A percentile compares a stretch with the other conserved stretches of the same genome.
Evolutionary conservation across 2,329 filamentous ascomycete genomes (phyloP).

Genomic region (Karstenula rhodostoma): DNA sequence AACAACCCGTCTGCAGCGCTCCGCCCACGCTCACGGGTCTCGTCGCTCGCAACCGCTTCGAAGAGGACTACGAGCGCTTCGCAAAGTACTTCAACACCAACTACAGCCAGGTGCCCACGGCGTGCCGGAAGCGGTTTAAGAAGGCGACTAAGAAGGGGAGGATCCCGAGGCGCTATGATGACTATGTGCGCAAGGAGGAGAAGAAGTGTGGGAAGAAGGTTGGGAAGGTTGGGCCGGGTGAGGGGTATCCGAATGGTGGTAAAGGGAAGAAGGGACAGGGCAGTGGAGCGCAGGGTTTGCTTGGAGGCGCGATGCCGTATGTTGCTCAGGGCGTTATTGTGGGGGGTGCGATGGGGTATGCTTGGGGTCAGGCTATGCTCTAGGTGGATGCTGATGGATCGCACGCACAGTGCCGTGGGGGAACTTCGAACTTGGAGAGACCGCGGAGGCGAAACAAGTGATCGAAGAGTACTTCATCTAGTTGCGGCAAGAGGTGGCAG

Average conservation of each 20-base stretch:
- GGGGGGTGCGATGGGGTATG: neutral
- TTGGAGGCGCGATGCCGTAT: neutral
- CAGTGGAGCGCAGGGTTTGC: neutral
- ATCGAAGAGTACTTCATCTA: no score
- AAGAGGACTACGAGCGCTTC: slow-evolving; percentile 11
- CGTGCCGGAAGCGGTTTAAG: neutral
- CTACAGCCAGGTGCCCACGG: neutral
- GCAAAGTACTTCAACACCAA: slow-evolving; percentile 3
- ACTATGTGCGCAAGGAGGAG: neutral
- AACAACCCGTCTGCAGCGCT: neutral
- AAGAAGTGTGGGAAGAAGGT: neutral
- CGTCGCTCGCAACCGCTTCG: slow-evolving; percentile 5
- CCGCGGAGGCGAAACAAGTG: no score
- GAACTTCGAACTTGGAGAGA: neutral
- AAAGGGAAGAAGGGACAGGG: neutral
- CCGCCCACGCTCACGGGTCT: neutral
- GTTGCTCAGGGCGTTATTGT: neutral
- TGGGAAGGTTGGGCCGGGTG: neutral
- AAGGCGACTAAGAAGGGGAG: neutral
- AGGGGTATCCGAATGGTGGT: neutral
- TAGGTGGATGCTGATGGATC: neutral
- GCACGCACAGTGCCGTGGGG: neutral
- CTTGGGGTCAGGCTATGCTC: neutral
- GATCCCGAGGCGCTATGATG: neutral
- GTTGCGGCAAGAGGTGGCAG: no score